Evolutionary conservation across 306 rosid species (phyloP), one percentile per base, ranked within the genome.

Genomic region (Cicer chorassanicum): DNA sequence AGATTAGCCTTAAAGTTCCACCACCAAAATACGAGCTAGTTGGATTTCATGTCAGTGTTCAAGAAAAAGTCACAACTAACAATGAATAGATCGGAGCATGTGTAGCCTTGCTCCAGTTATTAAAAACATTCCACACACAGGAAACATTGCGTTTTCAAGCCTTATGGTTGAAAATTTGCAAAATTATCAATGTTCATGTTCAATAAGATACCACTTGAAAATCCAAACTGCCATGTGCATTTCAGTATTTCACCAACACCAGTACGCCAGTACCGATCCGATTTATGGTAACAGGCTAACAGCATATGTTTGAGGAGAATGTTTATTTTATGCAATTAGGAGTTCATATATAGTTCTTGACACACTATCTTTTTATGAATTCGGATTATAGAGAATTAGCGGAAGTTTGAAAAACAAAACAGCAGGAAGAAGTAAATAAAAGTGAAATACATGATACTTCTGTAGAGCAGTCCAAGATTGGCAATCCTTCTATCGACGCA

Each of bases 401-500:
- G 21, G 43, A 78, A 53, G 44, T 50, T 64, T 50, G 53, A 74
- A 70, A 38, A 9, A 72, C 38, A 74, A 45, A 77, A 43, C 60
- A 71, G 70, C 15, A 65, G 55, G 18, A 78, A 53, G 77, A 64
- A 80, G 59, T n/a, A 61, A 51, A 71, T 13, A 68, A 7, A 65
- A 45, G 72, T 44, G 68, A 11, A 81, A 68, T 94, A 94, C 98
- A 91, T 78, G 98, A 85, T 82, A 89, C 86, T 82, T 83, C 87
- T 34, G 83, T 2, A 6, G 91, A 81, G 88, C 97, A 91, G 84
- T 94, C 97, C 80, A 87, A 80, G 65, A 94, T 21, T 8, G 96
- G 93, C 69, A 88, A 83, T 76, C 96, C 96, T 84, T 92, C 97
- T 61, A 59, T 14, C 8, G 91, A 82, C 9, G 87, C 97, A 69